Base-by-base conservation (phyloP, 805 yeast species). In the Candida coleopterorum region DNA sequence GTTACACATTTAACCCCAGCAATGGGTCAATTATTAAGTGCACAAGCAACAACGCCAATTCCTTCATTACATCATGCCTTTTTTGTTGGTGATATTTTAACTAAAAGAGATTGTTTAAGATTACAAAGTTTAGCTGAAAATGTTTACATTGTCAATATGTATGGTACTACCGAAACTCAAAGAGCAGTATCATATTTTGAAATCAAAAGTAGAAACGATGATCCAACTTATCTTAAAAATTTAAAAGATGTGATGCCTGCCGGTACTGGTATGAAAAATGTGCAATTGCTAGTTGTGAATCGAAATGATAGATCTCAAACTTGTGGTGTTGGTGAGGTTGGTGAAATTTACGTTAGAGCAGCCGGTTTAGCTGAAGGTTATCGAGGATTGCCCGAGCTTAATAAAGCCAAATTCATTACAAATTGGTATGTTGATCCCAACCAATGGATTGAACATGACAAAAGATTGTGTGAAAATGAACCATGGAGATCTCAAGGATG, bases 1-100 rank as follows among this genome's bases (percentile, higher is more conserved):
- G 97, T 93, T 1, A 93, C 99, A 1, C 99, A 93, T 61, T 74
- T 93, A 63, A 93, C 99, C 1, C 99, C 99, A 4, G 98, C 98
- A 5, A 93, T 94, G 98, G 99, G 99, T 43, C 99, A 93, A 63
- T 69, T 93, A 40, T 70, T 93, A 50, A 83, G 96, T 43, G 97
- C 97, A 4, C 97, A 93, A 66, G 98, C 98, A 14, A 70, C 84
- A 10, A 81, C 93, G 9, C 81, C 82, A 38, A 84, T 93, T 56
- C 90, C 95, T 18, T 55, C 78, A 3, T 72, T 93, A 43, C 96
- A 86, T 55, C 97, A 90, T 56, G 98, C 98, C 1, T 93, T 93
- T 70, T 93, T 93, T 53, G 99, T 93, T 20, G 99, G 99, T 52
- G 99, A 93, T 62, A 86, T 93, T 44, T 70, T 93, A 46, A 93